Conservation (phyloP, 2,329 filamentous ascomycete genomes). For the Fusarium devonianum region DNA sequence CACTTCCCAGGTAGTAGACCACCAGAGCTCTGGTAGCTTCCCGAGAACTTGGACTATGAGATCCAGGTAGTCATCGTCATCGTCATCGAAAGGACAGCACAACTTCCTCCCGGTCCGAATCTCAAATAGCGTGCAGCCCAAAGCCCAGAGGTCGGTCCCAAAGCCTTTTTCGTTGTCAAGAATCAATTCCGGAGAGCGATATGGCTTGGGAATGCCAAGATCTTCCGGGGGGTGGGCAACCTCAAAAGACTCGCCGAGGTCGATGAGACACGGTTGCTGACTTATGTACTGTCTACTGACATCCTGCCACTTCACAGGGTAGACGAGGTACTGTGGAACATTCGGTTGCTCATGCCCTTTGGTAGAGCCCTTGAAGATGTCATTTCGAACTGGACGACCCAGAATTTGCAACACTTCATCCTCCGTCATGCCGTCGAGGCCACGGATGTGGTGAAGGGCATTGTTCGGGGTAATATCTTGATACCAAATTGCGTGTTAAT, state of each 20-base stretch:
- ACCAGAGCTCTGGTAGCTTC: slow-evolving; percentile 43
- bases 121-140: slow-evolving; percentile 46
- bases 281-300: slow-evolving; percentile 12
- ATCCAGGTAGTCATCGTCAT: slow-evolving; percentile 41
- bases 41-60: slow-evolving; percentile 43
- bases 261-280: slow-evolving; percentile 34
- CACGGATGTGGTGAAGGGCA: slow-evolving; percentile 25
- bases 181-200: slow-evolving; percentile 42
- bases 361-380: not conserved
- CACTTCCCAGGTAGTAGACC: slow-evolving; percentile 41
- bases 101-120: slow-evolving; percentile 42
- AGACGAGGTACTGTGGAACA: slow-evolving; percentile 37
- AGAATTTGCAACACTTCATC: slow-evolving; percentile 25
- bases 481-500: no score
- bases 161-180: slow-evolving; percentile 34
- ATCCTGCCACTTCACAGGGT: slow-evolving; percentile 11
- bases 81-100: slow-evolving; percentile 41
- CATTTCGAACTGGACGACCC: slow-evolving; percentile 14
- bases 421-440: slow-evolving; percentile 31
- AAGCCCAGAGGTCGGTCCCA: slow-evolving; percentile 44
- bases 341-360: slow-evolving; percentile 11
- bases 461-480: slow-evolving; percentile 36
- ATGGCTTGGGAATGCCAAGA: slow-evolving; percentile 41
- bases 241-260: slow-evolving; percentile 36
- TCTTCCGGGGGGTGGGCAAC: slow-evolving; percentile 24